Evolutionary conservation across 2,329 filamentous ascomycete genomes (phyloP).

Genomic region (Botryotinia calthae): DNA sequence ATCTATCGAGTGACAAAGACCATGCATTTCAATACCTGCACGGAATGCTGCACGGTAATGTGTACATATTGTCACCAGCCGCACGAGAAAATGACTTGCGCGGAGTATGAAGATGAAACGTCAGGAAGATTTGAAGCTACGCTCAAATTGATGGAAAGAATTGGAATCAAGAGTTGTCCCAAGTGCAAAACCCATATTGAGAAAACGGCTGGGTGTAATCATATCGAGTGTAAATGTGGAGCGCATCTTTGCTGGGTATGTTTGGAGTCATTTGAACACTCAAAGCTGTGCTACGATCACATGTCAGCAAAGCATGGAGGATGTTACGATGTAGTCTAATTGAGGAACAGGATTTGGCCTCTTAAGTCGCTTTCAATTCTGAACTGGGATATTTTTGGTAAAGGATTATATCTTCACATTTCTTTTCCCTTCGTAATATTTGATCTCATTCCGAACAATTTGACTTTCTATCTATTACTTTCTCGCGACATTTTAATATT

Average conservation of each 20-base stretch:
- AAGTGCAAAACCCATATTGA: slow-evolving; percentile 33
- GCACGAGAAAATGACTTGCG: slow-evolving; percentile 27
- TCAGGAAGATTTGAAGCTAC: slow-evolving; percentile 24
- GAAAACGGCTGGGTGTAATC: slow-evolving; percentile 45
- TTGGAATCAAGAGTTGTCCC: slow-evolving; percentile 44
- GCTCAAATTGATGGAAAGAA: slow-evolving; percentile 37
- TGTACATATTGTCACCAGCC: slow-evolving; percentile 26
- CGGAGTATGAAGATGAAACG: slow-evolving; percentile 23
- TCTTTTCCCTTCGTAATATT: neutral
- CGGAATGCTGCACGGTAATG: slow-evolving; percentile 10
- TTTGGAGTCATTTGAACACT: slow-evolving; percentile 39
- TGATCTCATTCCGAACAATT: neutral
- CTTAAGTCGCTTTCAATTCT: too few species aligned
- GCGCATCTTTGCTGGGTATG: slow-evolving; percentile 51
- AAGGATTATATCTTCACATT: too few species aligned
- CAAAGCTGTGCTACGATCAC: slow-evolving; percentile 30
- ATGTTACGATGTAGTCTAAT: neutral
- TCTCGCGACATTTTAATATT: neutral
- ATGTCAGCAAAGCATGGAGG: slow-evolving; percentile 26
- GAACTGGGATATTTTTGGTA: neutral
- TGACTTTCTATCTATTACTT: neutral
- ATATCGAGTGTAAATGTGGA: slow-evolving; percentile 46
- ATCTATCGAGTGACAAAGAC: slow-evolving; percentile 1
- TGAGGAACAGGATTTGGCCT: neutral
- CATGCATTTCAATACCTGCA: slow-evolving; percentile 5